Base-by-base conservation (phyloP, 768 basidiomycete genomes). In the Xerocomus brunneocitrinus region DNA sequence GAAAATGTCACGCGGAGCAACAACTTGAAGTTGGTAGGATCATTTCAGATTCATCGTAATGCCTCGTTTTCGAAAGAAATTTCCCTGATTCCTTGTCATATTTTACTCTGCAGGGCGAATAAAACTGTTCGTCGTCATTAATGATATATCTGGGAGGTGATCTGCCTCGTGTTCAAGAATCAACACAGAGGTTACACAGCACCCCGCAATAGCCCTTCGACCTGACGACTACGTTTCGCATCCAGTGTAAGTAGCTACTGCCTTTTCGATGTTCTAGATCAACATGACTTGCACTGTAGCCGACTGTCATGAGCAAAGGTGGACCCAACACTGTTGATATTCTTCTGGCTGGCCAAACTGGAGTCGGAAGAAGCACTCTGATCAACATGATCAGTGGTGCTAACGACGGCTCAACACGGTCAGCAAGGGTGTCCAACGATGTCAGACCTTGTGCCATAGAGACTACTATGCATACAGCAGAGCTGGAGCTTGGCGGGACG, bases 281-380 rank as follows among this genome's bases (percentile, higher is more conserved):
- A 30, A 41, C 47, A 16, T 32, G 45, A 54, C 52, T 16, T 12
- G 19, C 6, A 27, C n/a, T 36, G 16, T n/a, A 42, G 30, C 53
- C 49, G 51, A 49, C 36, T 16, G 8, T 49, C 43, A 34, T 36
- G 36, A 31, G 9, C n/a, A 42, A 49, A 9, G 41, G 28, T 27
- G 30, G 40, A 34, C 19, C 28, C 28, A 35, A 40, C 50, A 16
- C 52, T 51, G 25, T 56, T 53, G 25, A 60, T 12, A 52, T 66
- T 28, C 60, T 66, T 24, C 47, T 67, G 44, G 65, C 58, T 40
- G 65, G 63, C 27, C 65, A 65, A 32, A 66, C 66, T 8, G 64
- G 63, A 36, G 63, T 65, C n/a, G 64, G 64, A 36, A 65, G 63
- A 31, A 66, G 66, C 41, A 63, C 63, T 4, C 31, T 66, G 52